Evolutionary conservation across 1,284 basidiomycete genomes (phyloP).

Genomic region (Anthracocystis panici-leucophaei): DNA sequence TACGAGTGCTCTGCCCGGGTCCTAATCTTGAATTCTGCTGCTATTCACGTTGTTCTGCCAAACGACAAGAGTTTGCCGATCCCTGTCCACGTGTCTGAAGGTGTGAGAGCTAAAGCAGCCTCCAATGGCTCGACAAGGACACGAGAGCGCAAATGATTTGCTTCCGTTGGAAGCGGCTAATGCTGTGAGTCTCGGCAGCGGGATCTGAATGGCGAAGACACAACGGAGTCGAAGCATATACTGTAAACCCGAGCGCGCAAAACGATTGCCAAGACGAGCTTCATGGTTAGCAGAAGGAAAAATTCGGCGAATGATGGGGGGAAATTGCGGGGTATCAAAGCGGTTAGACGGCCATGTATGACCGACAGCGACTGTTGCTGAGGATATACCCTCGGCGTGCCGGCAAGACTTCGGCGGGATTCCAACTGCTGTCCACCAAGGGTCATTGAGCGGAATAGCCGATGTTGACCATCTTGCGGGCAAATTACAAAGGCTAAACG

Average conservation of each 20-base stretch:
- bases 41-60: too few relatives aligned
- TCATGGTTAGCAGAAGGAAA: not conserved
- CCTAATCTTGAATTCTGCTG: too few relatives aligned
- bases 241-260: not conserved
- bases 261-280: not conserved
- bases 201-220: not conserved
- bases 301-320: not conserved
- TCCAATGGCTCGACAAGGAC: too few relatives aligned
- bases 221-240: not conserved
- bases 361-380: slow-evolving; percentile 3
- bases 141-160: not conserved
- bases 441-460: not conserved
- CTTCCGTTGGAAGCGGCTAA: not conserved
- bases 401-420: slow-evolving; percentile 5
- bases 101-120: too few relatives aligned
- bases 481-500: too few relatives aligned
- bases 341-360: not conserved
- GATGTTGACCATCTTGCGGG: too few relatives aligned
- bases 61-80: too few relatives aligned
- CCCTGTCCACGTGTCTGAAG: too few relatives aligned
- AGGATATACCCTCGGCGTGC: not conserved
- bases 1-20: too few relatives aligned
- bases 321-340: not conserved
- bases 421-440: not conserved
- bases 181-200: not conserved